Conservation (phyloP, 2,329 filamentous ascomycete genomes). For the Colletotrichum simmondsii region DNA sequence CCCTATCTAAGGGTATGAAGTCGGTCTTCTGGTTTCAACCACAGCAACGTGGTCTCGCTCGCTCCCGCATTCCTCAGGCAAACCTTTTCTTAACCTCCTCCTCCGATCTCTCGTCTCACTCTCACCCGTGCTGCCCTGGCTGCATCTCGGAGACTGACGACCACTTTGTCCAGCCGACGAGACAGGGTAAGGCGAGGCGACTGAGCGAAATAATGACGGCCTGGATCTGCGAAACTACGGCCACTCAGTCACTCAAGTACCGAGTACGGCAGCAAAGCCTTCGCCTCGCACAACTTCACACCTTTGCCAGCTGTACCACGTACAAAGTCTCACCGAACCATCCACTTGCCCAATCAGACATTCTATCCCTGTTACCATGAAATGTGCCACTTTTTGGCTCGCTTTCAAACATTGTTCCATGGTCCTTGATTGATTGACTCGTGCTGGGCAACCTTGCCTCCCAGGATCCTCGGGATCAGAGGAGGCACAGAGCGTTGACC, state of each 20-base stretch:
- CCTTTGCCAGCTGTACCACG: slow-evolving; percentile 4
- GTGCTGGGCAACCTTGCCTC: slow-evolving; percentile 10
- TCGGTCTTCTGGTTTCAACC: background rate
- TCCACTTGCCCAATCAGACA: slow-evolving; percentile 24
- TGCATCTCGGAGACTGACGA: background rate
- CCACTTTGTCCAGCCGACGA: background rate
- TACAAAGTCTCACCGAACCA: slow-evolving; percentile 29
- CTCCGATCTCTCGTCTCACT: background rate
- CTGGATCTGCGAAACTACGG: slow-evolving; percentile 20
- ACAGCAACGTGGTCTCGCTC: slow-evolving; percentile 7
- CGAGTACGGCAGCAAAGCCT: background rate
- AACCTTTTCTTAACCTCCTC: slow-evolving; percentile 25
- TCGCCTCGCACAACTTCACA: slow-evolving; percentile 4
- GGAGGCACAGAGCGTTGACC: slow-evolving; percentile 14
- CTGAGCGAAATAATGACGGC: slow-evolving; percentile 32
- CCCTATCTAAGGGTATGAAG: background rate
- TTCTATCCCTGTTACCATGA: slow-evolving; percentile 18
- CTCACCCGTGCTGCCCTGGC: background rate
- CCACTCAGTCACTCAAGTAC: slow-evolving; percentile 3
- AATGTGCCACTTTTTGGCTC: slow-evolving; percentile 24
- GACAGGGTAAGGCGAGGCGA: slow-evolving; percentile 9
- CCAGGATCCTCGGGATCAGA: background rate
- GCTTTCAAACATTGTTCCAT: slow-evolving; percentile 16
- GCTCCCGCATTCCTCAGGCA: slow-evolving; percentile 17
- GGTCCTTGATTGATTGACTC: slow-evolving; percentile 30